phyloP scores from a whole-genome alignment of 2,329 filamentous ascomycete genomes.

The Monosporascus sp. region DNA sequence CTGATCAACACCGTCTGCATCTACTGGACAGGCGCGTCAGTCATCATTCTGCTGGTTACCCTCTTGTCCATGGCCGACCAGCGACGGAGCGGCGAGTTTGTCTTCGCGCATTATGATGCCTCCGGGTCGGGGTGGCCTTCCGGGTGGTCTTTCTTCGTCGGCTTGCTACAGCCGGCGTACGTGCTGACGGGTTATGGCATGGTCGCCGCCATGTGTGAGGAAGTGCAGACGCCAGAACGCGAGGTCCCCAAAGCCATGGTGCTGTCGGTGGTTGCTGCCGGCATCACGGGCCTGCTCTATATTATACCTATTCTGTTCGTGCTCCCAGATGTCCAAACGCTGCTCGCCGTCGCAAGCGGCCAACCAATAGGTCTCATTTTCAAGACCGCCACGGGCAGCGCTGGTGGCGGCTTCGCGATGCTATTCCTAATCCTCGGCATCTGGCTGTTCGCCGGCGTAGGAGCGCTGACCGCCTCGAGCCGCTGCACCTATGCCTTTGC shows the following conservation, averaged over 20 bases:
- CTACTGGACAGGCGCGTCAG: slow-evolving; percentile 63
- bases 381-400: slow-evolving; percentile 68
- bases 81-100: slow-evolving; percentile 55
- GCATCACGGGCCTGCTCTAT: slow-evolving; percentile 61
- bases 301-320: slow-evolving; percentile 73
- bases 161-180: slow-evolving; percentile 61
- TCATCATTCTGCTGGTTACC: slow-evolving; percentile 46
- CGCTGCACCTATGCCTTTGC: slow-evolving; percentile 74
- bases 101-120: slow-evolving; percentile 65
- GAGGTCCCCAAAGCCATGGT: slow-evolving; percentile 70
- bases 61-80: slow-evolving; percentile 57
- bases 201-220: slow-evolving; percentile 69
- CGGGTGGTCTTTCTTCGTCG: slow-evolving; percentile 71
- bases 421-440: slow-evolving; percentile 74
- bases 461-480: slow-evolving; percentile 68
- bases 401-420: slow-evolving; percentile 68
- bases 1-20: slow-evolving; percentile 70
- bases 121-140: slow-evolving; percentile 60
- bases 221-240: slow-evolving; percentile 62
- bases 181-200: slow-evolving; percentile 64
- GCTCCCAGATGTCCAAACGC: slow-evolving; percentile 59
- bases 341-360: slow-evolving; percentile 63
- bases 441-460: slow-evolving; percentile 70
- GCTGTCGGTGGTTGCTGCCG: slow-evolving; percentile 61
- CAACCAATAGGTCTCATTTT: slow-evolving; percentile 75